Conservation (phyloP, 2,329 filamentous ascomycete genomes). For the Ceratocystis colombiana region DNA sequence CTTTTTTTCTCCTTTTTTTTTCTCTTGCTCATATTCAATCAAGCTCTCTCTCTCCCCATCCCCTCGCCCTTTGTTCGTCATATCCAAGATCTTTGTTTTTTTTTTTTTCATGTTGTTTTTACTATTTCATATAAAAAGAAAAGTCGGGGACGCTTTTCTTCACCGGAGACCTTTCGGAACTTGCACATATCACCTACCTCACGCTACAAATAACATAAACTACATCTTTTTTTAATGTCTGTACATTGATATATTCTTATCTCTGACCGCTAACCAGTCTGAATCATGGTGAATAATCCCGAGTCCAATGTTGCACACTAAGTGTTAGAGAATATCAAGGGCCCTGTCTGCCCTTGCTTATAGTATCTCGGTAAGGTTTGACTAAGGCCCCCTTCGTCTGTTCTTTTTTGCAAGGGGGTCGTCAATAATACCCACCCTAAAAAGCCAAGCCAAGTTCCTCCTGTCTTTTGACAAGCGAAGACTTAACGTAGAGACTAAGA, state of each 20-base stretch:
- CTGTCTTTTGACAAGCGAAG: no score
- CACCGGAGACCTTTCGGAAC: not conserved
- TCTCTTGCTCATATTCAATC: not conserved
- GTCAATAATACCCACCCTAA: no score
- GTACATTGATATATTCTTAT: no score
- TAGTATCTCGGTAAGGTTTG: conserved; percentile 4
- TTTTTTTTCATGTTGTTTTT: not conserved
- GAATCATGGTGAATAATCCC: not conserved
- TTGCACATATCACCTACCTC: not conserved
- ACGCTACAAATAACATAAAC: conserved; percentile 1
- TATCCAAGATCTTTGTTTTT: not conserved
- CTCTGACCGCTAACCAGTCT: not conserved
- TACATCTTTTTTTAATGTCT: not conserved
- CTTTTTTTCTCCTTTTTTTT: not conserved
- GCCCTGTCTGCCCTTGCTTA: not conserved
- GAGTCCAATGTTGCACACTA: not conserved
- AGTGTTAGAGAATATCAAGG: not conserved
- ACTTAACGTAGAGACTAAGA: no score
- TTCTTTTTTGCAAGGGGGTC: not conserved
- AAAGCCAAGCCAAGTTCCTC: no score
- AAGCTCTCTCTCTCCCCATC: no score
- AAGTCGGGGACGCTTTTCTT: not conserved
- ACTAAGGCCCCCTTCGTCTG: conserved; percentile 5
- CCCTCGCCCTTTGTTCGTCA: not conserved
- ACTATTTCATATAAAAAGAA: not conserved